A percentile compares a stretch with the other conserved stretches of the same genome.
Evolutionary conservation across 1,139 yeast genomes (phyloP).

Genomic region (Sugiyamaella japonica): DNA sequence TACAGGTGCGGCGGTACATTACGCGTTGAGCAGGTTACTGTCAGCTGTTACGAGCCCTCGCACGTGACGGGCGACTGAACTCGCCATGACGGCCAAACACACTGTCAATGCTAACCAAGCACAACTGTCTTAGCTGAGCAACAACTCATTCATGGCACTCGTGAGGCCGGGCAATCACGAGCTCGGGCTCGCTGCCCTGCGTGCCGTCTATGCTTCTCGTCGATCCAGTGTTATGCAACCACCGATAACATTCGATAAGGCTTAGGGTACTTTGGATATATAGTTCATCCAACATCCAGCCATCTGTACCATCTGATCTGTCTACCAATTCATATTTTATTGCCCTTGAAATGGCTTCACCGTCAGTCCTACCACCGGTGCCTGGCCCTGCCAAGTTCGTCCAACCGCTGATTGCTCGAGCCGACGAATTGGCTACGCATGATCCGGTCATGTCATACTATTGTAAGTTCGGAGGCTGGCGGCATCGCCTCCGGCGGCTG

Average conservation of each 20-base stretch:
- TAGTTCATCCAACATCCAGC: neutral
- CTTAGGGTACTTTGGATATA: neutral
- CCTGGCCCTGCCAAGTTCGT: slow-evolving; percentile 41
- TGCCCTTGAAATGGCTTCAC: neutral
- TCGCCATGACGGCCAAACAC: too few relatives aligned
- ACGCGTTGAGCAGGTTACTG: slow-evolving; percentile 8
- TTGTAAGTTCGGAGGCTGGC: slow-evolving; percentile 47
- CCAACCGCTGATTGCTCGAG: slow-evolving; percentile 49
- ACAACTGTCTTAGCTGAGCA: too few relatives aligned
- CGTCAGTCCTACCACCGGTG: slow-evolving; percentile 14
- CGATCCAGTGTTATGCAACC: neutral
- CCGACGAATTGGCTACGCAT: slow-evolving; percentile 49
- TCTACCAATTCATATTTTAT: neutral
- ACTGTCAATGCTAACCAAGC: too few relatives aligned
- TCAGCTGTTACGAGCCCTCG: slow-evolving; percentile 1
- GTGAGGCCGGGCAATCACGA: neutral
- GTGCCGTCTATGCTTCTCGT: too few relatives aligned
- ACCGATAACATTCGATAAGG: neutral
- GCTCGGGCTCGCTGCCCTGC: too few relatives aligned
- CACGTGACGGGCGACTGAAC: neutral
- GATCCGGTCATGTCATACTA: slow-evolving; percentile 60
- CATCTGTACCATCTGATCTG: neutral
- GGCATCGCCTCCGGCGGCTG: neutral
- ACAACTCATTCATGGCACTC: too few relatives aligned
- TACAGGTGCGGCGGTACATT: slow-evolving; percentile 9